These are phyloP conservation scores for Neurospora sp. DNA, from an alignment of 495 filamentous ascomycete species.

Conservation along the genomic window DNA sequence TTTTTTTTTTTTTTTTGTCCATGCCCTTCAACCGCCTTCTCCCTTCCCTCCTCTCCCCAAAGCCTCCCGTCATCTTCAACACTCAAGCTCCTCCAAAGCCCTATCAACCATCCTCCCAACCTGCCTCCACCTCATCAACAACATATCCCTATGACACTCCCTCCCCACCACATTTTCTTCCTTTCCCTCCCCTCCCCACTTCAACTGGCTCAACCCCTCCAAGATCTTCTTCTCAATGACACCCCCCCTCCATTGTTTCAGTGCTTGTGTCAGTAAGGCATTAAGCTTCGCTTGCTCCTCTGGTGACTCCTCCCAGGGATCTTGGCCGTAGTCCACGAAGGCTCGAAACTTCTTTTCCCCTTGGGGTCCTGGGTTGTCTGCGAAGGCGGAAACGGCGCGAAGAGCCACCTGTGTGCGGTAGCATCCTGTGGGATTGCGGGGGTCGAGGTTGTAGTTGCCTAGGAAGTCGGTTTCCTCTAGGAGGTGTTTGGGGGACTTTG, in stretches of 20 bases:
- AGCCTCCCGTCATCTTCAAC: neutral
- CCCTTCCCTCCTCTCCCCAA: neutral
- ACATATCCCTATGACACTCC: neutral
- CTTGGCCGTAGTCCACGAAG: neutral
- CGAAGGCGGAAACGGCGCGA: conserved; percentile 11
- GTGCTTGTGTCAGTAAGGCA: neutral
- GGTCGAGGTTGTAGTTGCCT: conserved; percentile 57
- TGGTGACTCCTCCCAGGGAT: neutral
- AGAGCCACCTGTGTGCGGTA: conserved; percentile 66
- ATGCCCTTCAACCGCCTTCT: too few species aligned
- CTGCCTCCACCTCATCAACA: neutral
- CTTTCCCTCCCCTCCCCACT: neutral
- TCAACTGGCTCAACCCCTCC: neutral
- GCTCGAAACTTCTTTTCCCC: neutral
- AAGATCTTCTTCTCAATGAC: neutral
- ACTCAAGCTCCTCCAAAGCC: neutral
- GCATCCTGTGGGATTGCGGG: conserved; percentile 42
- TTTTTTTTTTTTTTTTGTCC: too few species aligned
- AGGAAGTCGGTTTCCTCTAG: conserved; percentile 52
- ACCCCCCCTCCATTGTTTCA: conserved; percentile 9
- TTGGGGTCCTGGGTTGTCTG: neutral
- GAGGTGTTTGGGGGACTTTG: conserved; percentile 23
- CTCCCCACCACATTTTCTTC: neutral
- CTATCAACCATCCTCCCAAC: neutral
- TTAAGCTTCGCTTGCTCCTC: neutral